These are phyloP conservation scores for Suhomyces panamericanus DNA, from an alignment of 1,139 yeast species.

Conservation along the genomic window DNA sequence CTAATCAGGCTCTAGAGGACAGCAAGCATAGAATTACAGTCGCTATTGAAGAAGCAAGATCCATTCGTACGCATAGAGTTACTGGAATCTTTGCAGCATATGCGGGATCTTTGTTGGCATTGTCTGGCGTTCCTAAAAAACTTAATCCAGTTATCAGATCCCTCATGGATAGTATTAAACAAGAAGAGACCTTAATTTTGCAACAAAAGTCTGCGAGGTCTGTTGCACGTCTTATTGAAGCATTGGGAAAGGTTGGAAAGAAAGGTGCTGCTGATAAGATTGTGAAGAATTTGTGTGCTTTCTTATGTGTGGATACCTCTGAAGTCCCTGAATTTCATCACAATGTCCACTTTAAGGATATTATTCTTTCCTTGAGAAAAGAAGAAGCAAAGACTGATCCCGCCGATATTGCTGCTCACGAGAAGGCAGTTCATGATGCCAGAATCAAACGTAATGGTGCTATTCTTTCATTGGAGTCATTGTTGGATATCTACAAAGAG, in stretches of 20 bases:
- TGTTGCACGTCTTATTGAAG: constrained; percentile 60
- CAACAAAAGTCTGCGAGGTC: constrained; percentile 74
- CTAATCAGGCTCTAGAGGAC: constrained; percentile 76
- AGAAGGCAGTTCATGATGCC: constrained; percentile 69
- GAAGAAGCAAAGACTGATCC: constrained; percentile 77
- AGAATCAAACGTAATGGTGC: constrained; percentile 84
- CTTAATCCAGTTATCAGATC: constrained; percentile 87
- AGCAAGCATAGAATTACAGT: constrained; percentile 66
- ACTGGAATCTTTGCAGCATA: constrained; percentile 69
- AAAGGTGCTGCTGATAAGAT: constrained; percentile 81
- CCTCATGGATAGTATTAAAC: constrained; percentile 88
- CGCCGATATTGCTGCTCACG: constrained; percentile 63
- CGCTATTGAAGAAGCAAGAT: constrained; percentile 70
- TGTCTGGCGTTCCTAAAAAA: constrained; percentile 74
- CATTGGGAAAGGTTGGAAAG: constrained; percentile 59
- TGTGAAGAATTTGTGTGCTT: constrained; percentile 86
- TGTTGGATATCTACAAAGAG: constrained; percentile 52
- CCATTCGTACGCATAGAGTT: constrained; percentile 54
- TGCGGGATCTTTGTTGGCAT: constrained; percentile 70
- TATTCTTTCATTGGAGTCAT: constrained; percentile 61
- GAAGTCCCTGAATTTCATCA: constrained; percentile 92
- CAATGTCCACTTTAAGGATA: constrained; percentile 55
- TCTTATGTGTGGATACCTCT: constrained; percentile 90
- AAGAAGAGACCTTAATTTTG: constrained; percentile 63
- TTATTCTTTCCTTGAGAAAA: constrained; percentile 72